phyloP scores from a whole-genome alignment of 495 filamentous ascomycete genomes.

The Aspergillus mulundensis region DNA sequence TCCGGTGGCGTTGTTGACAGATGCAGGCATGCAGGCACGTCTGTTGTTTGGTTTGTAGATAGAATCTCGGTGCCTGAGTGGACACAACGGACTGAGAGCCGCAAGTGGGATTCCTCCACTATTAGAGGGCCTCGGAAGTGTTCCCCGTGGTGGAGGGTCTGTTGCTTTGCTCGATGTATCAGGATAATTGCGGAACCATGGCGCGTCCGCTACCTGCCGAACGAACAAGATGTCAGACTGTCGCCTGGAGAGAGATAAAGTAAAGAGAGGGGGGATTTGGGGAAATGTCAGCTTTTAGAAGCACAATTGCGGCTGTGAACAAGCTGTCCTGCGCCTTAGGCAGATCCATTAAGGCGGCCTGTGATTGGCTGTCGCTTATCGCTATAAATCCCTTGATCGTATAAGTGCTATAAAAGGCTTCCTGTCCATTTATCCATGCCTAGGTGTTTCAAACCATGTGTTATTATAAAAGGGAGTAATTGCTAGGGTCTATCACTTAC shows the following conservation, averaged over 20 bases:
- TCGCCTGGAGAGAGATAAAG: background rate
- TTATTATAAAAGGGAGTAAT: no score
- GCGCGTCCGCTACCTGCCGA: background rate
- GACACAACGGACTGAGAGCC: background rate
- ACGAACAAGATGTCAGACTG: slow-evolving; percentile 5
- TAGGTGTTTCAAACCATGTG: no score
- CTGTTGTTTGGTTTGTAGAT: background rate
- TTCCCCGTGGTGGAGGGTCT: background rate
- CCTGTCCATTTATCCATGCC: no score
- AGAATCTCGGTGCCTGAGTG: slow-evolving; percentile 10
- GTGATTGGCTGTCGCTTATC: slow-evolving; percentile 17
- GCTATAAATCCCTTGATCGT: background rate
- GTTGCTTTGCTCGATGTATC: background rate
- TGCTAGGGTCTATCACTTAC: no score
- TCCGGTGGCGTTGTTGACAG: no score
- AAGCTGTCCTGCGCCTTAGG: slow-evolving; percentile 17
- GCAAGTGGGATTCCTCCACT: background rate
- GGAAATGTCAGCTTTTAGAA: background rate
- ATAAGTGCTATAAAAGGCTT: no score
- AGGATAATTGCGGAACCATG: background rate
- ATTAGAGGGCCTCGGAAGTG: background rate
- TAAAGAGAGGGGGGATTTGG: slow-evolving; percentile 2
- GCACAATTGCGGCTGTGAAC: slow-evolving; percentile 9
- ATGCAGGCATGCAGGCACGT: no score
- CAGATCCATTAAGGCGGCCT: slow-evolving; percentile 18